Percentiles rank a stretch among this genome's conserved stretches.
phyloP scores from a whole-genome alignment of 345 rosid species.

The Cardamine chenopodiifolia region DNA sequence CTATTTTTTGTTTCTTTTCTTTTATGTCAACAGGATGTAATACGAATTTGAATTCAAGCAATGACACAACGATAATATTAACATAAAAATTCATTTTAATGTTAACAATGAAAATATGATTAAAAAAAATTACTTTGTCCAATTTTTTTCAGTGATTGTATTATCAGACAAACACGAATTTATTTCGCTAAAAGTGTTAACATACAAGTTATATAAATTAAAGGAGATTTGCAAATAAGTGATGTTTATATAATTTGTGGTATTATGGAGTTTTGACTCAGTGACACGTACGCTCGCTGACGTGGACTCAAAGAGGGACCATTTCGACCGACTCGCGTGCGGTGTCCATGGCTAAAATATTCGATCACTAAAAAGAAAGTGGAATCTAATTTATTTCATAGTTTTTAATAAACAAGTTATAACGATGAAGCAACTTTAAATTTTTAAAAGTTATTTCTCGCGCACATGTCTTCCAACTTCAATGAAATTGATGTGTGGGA shows the following conservation, averaged over 20 bases:
- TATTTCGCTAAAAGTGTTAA: neutral
- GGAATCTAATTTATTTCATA: slow-evolving; percentile 20
- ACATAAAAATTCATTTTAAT: neutral
- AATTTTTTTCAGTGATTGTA: neutral
- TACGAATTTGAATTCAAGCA: neutral
- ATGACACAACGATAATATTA: neutral
- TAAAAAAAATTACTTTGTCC: neutral
- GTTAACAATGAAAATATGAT: neutral
- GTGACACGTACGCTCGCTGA: slow-evolving; percentile 23
- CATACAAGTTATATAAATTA: neutral
- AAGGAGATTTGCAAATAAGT: neutral
- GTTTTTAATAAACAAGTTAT: slow-evolving; percentile 21
- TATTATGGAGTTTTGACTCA: slow-evolving; percentile 26
- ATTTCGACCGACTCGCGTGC: slow-evolving; percentile 39
- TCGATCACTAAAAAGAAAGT: slow-evolving; percentile 4
- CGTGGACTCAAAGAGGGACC: slow-evolving; percentile 32
- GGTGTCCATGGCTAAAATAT: slow-evolving; percentile 23
- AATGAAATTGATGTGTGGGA: slow-evolving; percentile 26
- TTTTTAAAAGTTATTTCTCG: neutral
- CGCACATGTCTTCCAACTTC: slow-evolving; percentile 32
- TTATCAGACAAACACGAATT: neutral
- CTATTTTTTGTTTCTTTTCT: neutral
- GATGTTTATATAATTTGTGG: neutral
- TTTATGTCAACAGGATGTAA: neutral
- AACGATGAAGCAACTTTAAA: slow-evolving; percentile 8